Evolutionary conservation across 345 rosid genomes (phyloP), one percentile per base, ranked within the genome.

Genomic region (Heritiera fomes): DNA sequence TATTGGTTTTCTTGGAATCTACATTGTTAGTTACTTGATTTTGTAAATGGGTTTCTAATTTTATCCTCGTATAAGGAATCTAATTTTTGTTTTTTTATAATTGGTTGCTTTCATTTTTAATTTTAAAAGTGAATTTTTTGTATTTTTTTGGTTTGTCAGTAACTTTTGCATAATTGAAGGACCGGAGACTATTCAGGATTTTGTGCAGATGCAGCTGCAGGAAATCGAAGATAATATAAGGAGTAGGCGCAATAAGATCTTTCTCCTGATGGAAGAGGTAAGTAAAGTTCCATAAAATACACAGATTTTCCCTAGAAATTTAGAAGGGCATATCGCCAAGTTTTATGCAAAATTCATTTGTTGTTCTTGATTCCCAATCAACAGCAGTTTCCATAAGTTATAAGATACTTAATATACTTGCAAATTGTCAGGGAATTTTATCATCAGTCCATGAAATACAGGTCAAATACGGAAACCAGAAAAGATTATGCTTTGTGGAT

Each of bases 261-360:
- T 95, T 87, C 94, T 95, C 20, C 99, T 95, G 78, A 95, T 95
- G 99, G 99, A 95, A 84, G 99, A 95, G 97, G 97, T 90, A 20
- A 49, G 3, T 49, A 11, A 45, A 47, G 5, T 74, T 60, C 73
- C 65, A 63, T 69, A 9, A 9, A 30, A 15, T 15, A 71, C 10
- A 50, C 23, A 3, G 53, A 45, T 45, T 45, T 45, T 1, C 12
- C 53, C 55, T 11, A 68, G 53, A 4, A 68, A 45, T 46, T 8
- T 11, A 4, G 17, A 65, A 6, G 28, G 10, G 32, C 17, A 9
- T 12, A 5, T 34, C 38, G 38, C 41, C 20, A 47, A 13, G 14
- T 47, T 47, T 23, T 47, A 28, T 70, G 41, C 20, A 49, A 49
- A 70, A 70, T 1, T 12, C 59, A 23, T 70, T 70, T 28, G 34